phyloP scores from a whole-genome alignment of 108 stramenopile genomes.

The Ochromonas danica region DNA sequence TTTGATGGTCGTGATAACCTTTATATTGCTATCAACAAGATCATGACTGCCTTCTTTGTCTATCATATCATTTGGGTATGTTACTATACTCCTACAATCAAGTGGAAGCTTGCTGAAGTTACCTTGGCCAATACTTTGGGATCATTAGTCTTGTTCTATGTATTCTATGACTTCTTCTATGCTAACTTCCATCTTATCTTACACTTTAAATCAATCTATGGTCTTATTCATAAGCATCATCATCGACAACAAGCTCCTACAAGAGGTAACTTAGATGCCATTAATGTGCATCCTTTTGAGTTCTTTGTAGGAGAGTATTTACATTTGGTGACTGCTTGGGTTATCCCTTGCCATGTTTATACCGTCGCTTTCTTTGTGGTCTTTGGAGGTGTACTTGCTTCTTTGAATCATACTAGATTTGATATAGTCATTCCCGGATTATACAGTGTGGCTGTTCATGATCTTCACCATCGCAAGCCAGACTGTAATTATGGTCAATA shows the following conservation, averaged over 20 bases:
- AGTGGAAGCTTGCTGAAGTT: constrained; percentile 55
- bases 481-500: constrained; percentile 96
- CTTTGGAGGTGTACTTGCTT: constrained; percentile 79
- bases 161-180: constrained; percentile 92
- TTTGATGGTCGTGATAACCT: constrained; percentile 46
- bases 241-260: constrained; percentile 91
- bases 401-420: constrained; percentile 90
- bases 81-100: constrained; percentile 48
- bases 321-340: constrained; percentile 74
- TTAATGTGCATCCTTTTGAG: constrained; percentile 97
- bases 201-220: constrained; percentile 80
- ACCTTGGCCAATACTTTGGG: constrained; percentile 63
- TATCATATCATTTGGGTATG: constrained; percentile 68
- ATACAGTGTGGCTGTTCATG: constrained; percentile 87
- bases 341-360: constrained; percentile 66
- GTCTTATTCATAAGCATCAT: constrained; percentile 92
- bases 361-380: constrained; percentile 64
- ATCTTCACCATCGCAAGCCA: constrained; percentile 93
- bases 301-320: constrained; percentile 93
- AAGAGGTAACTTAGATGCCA: constrained; percentile 88
- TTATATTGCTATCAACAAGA: constrained; percentile 71
- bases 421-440: constrained; percentile 67
- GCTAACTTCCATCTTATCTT: constrained; percentile 82
- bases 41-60: constrained; percentile 77
- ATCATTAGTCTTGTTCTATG: constrained; percentile 72